Base-by-base conservation (phyloP, 139 green algal genomes). In the Chlamydomonas sp. region DNA sequence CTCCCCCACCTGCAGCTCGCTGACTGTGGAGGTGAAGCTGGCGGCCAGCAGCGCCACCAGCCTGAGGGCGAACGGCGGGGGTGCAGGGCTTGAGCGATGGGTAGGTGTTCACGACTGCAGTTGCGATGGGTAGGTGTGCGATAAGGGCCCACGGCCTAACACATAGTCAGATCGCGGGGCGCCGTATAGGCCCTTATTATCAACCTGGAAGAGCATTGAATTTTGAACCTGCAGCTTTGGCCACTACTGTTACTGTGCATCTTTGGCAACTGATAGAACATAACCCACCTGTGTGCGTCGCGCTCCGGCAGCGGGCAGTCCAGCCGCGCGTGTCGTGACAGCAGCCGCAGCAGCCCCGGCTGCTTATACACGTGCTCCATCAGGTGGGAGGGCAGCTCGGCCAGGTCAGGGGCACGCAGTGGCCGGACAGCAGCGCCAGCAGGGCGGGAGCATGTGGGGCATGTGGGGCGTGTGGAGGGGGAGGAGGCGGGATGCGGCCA, bases 21-120 rank as follows among this genome's bases (percentile, higher is more conserved):
- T 61, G 2, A 79, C 82, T n/a, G 82, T 86, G 82, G 82, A 69
- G 8, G 82, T 86, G 82, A 86, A 86, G 82, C 60, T 71, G n/a
- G 67, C 79, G 16, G 59, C 60, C 15, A 86, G 82, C 71, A 62
- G 72, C 2, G 82, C 59, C 18, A 80, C 82, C 71, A 86, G 82
- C 71, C 82, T 86, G 82, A 5, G 58, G 58, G 12, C 15, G 5
- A 16, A 14, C 10, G 14, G 12, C 14, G 76, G 59, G 14, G 58
- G 76, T 5, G 14, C 15, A 15, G 16, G 16, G 71, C 16, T 76
- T 5, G 31, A 5, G 71, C n/a, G 71, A 17, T 8, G 15, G 71
- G 71, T 18, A n/a, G 71, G 15, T 76, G 71, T 49, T 49, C 31
- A 49, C 31, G 31, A 49, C 31, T 49, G 31, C 31, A 49, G 31